Percentiles rank a stretch among this genome's conserved stretches.
Conservation (phyloP, 177 flowering plant species). For the Vitis hybrid region DNA sequence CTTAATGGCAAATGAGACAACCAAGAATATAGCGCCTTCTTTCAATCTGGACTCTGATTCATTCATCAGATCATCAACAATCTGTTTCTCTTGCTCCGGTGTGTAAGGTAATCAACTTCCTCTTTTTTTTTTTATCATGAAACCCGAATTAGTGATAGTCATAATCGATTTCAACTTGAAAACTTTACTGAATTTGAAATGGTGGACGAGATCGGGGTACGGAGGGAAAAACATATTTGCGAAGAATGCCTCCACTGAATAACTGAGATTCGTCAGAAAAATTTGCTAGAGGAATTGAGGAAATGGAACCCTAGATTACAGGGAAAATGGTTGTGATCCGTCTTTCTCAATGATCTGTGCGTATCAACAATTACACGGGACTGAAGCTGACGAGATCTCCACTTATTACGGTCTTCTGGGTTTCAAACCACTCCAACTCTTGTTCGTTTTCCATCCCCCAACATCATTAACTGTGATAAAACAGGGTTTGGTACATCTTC, state of each 20-base stretch:
- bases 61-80: slow-evolving; percentile 40
- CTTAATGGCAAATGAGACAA: no score
- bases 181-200: not conserved
- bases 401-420: no score
- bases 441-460: no score
- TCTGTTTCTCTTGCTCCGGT: slow-evolving; percentile 69
- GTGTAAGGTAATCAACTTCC: slow-evolving; percentile 56
- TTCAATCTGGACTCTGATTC: slow-evolving; percentile 55
- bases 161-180: slow-evolving; percentile 23
- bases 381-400: no score
- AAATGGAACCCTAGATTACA: slow-evolving; percentile 30
- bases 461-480: no score
- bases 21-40: slow-evolving; percentile 37
- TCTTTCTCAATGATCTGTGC: slow-evolving; percentile 16
- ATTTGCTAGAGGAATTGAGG: not conserved
- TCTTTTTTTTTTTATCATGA: slow-evolving; percentile 43
- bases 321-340: slow-evolving; percentile 5
- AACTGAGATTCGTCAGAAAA: no score
- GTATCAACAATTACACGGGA: no score
- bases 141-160: slow-evolving; percentile 64
- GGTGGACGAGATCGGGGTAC: slow-evolving; percentile 1
- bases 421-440: no score
- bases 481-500: no score
- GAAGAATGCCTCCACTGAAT: not conserved
- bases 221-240: not conserved